Evolutionary conservation across 306 rosid species (phyloP).

Genomic region (Dalbergia cultrata): DNA sequence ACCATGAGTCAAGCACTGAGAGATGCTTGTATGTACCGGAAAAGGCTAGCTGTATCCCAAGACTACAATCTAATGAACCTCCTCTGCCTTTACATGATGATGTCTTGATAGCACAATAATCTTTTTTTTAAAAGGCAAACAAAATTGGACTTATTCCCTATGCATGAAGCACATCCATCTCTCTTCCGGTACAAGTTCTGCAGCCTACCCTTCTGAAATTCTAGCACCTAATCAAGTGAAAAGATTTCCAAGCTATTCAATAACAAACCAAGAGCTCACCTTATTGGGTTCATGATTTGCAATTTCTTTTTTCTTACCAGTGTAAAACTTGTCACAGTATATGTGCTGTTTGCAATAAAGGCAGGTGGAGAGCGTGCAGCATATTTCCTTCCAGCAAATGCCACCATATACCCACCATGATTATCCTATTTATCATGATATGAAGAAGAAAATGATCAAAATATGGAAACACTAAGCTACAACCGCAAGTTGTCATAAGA

Average conservation of each 20-base stretch:
- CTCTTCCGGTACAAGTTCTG: slow-evolving; percentile 77
- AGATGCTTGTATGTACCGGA: slow-evolving; percentile 83
- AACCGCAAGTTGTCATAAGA: too few species aligned
- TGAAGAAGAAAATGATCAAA: background rate
- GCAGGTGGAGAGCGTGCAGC: slow-evolving; percentile 77
- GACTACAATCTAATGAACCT: slow-evolving; percentile 75
- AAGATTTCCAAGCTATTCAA: slow-evolving; percentile 23
- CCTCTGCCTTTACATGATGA: slow-evolving; percentile 68
- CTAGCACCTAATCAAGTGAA: slow-evolving; percentile 65
- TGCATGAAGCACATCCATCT: slow-evolving; percentile 74
- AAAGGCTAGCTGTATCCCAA: slow-evolving; percentile 72
- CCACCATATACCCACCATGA: slow-evolving; percentile 80
- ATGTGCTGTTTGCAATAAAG: slow-evolving; percentile 68
- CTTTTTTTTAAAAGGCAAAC: slow-evolving; percentile 76
- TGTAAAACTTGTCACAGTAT: slow-evolving; percentile 70
- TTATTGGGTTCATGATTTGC: background rate
- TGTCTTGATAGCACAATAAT: slow-evolving; percentile 71
- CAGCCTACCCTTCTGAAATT: slow-evolving; percentile 79
- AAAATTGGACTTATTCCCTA: slow-evolving; percentile 56
- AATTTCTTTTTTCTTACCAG: slow-evolving; percentile 54
- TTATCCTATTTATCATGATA: slow-evolving; percentile 51
- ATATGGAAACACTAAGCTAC: too few species aligned
- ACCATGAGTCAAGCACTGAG: slow-evolving; percentile 73
- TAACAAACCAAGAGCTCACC: slow-evolving; percentile 12
- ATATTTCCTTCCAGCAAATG: slow-evolving; percentile 72